phyloP scores from a whole-genome alignment of 176 grass and related monocot genomes.

The Pontederia crassipes region DNA sequence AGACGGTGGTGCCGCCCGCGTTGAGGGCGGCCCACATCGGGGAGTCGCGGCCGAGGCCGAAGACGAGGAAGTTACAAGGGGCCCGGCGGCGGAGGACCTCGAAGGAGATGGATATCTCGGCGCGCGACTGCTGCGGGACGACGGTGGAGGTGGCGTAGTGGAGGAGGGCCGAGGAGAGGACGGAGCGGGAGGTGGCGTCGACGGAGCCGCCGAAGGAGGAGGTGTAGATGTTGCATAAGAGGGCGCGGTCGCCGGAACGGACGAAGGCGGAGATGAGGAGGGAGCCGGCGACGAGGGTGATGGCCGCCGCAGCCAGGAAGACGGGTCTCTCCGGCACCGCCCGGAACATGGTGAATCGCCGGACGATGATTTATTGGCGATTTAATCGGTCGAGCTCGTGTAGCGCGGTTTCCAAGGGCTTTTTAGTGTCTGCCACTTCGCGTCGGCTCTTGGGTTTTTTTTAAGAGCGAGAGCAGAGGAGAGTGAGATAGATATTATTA shows the following conservation, averaged over 20 bases:
- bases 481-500: too few relatives aligned
- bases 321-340: slow-evolving; percentile 1
- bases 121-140: slow-evolving; percentile 30
- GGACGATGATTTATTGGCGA: too few relatives aligned
- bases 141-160: slow-evolving; percentile 23
- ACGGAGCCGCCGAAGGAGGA: not conserved
- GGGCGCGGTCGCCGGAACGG: not conserved
- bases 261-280: slow-evolving; percentile 3
- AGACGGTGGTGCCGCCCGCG: slow-evolving; percentile 36
- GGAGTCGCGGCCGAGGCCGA: slow-evolving; percentile 56
- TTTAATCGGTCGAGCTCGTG: too few relatives aligned
- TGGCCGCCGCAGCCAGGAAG: not conserved
- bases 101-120: slow-evolving; percentile 41
- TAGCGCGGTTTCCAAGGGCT: too few relatives aligned
- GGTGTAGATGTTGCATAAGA: slow-evolving; percentile 9
- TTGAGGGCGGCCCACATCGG: slow-evolving; percentile 45
- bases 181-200: slow-evolving; percentile 10
- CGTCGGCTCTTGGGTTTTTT: too few relatives aligned
- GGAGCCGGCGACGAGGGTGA: not conserved
- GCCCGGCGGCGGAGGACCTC: slow-evolving; percentile 41
- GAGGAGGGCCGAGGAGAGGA: slow-evolving; percentile 19
- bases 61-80: slow-evolving; percentile 56
- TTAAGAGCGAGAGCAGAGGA: too few relatives aligned
- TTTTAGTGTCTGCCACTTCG: too few relatives aligned
- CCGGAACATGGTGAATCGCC: not conserved